Evolutionary conservation across 2,329 filamentous ascomycete genomes (phyloP).

Genomic region (Botrytis deweyae): DNA sequence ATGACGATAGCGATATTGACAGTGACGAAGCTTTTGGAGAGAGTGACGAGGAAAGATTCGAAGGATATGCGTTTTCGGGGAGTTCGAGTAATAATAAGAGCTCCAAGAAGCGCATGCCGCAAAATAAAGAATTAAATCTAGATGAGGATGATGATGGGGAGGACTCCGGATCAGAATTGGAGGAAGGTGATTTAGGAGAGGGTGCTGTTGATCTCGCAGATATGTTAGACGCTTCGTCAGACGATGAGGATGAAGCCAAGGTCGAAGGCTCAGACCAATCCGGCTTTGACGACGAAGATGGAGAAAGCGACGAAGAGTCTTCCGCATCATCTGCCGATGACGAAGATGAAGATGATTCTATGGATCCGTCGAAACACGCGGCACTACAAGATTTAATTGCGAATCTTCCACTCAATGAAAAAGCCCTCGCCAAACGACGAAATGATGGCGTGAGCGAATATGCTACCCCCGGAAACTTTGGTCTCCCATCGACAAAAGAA

Average conservation of each 20-base stretch:
- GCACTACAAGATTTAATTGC: slow-evolving; percentile 69
- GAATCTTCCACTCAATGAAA: slow-evolving; percentile 51
- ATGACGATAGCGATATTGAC: slow-evolving; percentile 68
- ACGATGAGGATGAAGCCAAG: slow-evolving; percentile 61
- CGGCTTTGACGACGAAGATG: slow-evolving; percentile 47
- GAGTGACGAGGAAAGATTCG: slow-evolving; percentile 69
- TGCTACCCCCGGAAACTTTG: slow-evolving; percentile 59
- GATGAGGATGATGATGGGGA: slow-evolving; percentile 47
- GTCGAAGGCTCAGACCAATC: slow-evolving; percentile 40
- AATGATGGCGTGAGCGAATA: slow-evolving; percentile 56
- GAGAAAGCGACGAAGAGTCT: slow-evolving; percentile 56
- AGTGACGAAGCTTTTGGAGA: slow-evolving; percentile 71
- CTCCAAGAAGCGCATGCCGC: slow-evolving; percentile 49
- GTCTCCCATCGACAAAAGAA: slow-evolving; percentile 53
- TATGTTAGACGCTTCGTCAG: slow-evolving; percentile 51
- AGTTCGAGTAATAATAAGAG: slow-evolving; percentile 49
- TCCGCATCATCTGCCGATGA: slow-evolving; percentile 49
- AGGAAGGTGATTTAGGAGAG: slow-evolving; percentile 65
- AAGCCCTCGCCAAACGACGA: slow-evolving; percentile 35
- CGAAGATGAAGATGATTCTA: slow-evolving; percentile 41
- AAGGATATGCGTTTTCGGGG: slow-evolving; percentile 65
- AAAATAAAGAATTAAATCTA: slow-evolving; percentile 47
- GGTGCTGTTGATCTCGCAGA: slow-evolving; percentile 40
- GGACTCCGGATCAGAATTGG: slow-evolving; percentile 50
- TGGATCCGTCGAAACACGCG: slow-evolving; percentile 53